Percentiles rank a stretch among this genome's conserved stretches.
phyloP scores from a whole-genome alignment of 768 basidiomycete genomes.

The Psilocybe azurescens region DNA sequence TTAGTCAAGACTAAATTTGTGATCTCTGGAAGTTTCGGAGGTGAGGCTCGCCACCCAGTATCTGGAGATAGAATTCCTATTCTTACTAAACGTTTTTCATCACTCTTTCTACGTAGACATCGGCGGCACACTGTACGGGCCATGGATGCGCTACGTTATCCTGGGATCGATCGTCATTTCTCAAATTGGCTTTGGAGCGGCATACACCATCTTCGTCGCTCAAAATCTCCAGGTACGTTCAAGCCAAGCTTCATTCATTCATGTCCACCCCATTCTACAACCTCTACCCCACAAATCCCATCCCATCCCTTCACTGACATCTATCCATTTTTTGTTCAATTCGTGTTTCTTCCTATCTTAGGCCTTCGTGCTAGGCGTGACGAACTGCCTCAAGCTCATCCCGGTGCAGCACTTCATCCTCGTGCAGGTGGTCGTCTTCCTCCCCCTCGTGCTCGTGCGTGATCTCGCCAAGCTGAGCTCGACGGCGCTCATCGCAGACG shows the following conservation, averaged over 20 bases:
- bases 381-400: constrained; percentile 71
- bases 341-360: constrained; percentile 32
- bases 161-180: constrained; percentile 87
- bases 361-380: constrained; percentile 84
- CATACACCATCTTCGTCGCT: constrained; percentile 96
- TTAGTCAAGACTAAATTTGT: constrained; percentile 87
- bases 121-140: constrained; percentile 89
- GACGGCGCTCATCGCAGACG: constrained; percentile 92
- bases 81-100: background rate
- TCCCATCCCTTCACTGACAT: too few relatives aligned
- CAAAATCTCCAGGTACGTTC: constrained; percentile 72
- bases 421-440: constrained; percentile 82
- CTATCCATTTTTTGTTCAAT: constrained; percentile 1
- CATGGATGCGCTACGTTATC: constrained; percentile 91
- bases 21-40: constrained; percentile 93
- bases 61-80: constrained; percentile 1
- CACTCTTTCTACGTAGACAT: constrained; percentile 62
- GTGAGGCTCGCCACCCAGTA: constrained; percentile 39
- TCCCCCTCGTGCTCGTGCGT: constrained; percentile 88
- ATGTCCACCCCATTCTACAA: too few relatives aligned
- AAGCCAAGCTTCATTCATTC: too few relatives aligned
- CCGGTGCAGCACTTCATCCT: constrained; percentile 83
- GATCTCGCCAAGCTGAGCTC: constrained; percentile 95
- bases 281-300: too few relatives aligned
- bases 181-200: constrained; percentile 86